Conservation (phyloP, 2,329 filamentous ascomycete species). For the Seiridium unicorne region DNA sequence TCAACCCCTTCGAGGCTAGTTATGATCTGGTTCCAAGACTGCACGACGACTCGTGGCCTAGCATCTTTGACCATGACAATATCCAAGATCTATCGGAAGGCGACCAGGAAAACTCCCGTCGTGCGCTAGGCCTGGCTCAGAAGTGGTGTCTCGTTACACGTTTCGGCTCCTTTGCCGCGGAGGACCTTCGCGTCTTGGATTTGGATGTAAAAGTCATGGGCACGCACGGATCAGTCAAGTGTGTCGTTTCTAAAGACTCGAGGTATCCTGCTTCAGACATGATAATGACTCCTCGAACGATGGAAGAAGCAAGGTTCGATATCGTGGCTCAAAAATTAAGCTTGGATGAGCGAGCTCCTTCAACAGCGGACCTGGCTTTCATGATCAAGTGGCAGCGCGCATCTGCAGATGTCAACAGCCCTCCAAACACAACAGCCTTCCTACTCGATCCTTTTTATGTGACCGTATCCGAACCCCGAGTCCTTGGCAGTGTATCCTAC, state of each 20-base stretch:
- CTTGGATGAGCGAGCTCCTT: conserved; percentile 78
- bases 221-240: conserved; percentile 61
- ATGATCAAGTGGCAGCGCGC: conserved; percentile 73
- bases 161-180: conserved; percentile 74
- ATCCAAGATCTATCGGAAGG: conserved; percentile 34
- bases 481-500: conserved; percentile 62
- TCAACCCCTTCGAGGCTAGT: conserved; percentile 85
- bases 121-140: conserved; percentile 66
- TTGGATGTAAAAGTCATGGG: conserved; percentile 61
- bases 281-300: conserved; percentile 61
- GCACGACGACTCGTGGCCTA: conserved; percentile 80
- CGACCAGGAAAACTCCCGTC: conserved; percentile 23
- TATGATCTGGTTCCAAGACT: conserved; percentile 83
- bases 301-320: conserved; percentile 71
- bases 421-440: conserved; percentile 64
- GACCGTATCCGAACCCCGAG: conserved; percentile 81
- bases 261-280: conserved; percentile 39
- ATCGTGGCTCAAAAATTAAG: conserved; percentile 72
- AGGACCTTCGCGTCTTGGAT: conserved; percentile 63
- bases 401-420: conserved; percentile 11
- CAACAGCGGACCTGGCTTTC: conserved; percentile 72
- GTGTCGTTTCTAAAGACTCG: conserved; percentile 42
- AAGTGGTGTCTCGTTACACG: conserved; percentile 76
- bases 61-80: conserved; percentile 69
- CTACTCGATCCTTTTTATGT: conserved; percentile 78